Base-by-base conservation (phyloP, 2,329 filamentous ascomycete species). In the Ophiosphaerella herpotricha region DNA sequence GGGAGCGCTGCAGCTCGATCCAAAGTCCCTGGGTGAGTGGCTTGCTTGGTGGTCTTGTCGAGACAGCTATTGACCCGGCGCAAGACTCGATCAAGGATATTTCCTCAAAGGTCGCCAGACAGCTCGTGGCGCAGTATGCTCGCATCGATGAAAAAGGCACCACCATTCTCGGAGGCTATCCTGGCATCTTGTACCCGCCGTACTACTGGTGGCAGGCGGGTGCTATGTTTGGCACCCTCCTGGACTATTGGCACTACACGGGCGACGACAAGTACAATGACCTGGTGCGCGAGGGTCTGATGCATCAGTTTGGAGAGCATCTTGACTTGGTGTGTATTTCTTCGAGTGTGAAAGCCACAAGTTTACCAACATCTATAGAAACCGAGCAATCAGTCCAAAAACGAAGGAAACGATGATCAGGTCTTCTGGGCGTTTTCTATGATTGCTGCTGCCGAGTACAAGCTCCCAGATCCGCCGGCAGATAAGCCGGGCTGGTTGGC, bases 191-290 rank as follows among this genome's bases (percentile, higher is more conserved):
- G 54, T 84, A 43, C 75, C 79, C 21, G 60, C 82, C 82, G 14
- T 81, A 82, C 58, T 82, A 80, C 67, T 83, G 80, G 80, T 91
- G 85, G 89, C 87, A 89, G 74, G 87, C 80, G 9, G 89, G 89
- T 44, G 88, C 88, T 48, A 85, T 92, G 78, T 83, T 83, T 63
- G 82, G 81, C 50, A 79, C 87, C 2, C 76, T 94, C 55, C 79
- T 95, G 45, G 89, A 94, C 64, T 94, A 94, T 71, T 95, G 89
- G 89, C 89, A 86, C 67, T 90, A 90, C 68, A 93, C 89, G 0
- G 86, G 85, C 16, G 89, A 93, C 66, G 75, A 80, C 4, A 80
- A 81, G 31, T 94, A 89, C 75, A 91, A 91, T 67, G 76, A 85
- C 13, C 75, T 89, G 36, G 82, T 84, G 13, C 80, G 79, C 32